phyloP scores from a whole-genome alignment of 106 monocot species.

The Dendrobium huoshanense region DNA sequence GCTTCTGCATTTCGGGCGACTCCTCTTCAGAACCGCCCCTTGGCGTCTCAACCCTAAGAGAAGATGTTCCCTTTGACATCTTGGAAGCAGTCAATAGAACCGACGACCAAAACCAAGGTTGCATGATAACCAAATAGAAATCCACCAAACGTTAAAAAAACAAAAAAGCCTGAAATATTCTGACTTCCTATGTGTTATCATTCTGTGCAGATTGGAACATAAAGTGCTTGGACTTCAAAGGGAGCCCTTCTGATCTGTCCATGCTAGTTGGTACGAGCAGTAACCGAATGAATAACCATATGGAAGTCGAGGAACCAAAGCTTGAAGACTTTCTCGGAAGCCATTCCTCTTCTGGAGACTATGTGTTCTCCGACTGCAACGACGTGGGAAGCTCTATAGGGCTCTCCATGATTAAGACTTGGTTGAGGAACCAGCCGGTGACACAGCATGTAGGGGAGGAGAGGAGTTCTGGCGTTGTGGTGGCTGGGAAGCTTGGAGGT shows the following conservation, averaged over 20 bases:
- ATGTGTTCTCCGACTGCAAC: slow-evolving; percentile 37
- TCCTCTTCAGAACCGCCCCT: slow-evolving; percentile 30
- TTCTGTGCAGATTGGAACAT: slow-evolving; percentile 57
- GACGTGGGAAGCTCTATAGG: slow-evolving; percentile 36
- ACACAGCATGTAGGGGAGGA: slow-evolving; percentile 1
- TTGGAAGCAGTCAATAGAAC: slow-evolving; percentile 31
- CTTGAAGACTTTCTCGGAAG: slow-evolving; percentile 76
- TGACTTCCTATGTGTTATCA: not conserved
- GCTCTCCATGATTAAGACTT: slow-evolving; percentile 85
- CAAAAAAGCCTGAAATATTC: not conserved
- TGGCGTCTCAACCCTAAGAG: slow-evolving; percentile 27
- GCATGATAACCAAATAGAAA: not conserved
- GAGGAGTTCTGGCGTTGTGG: not conserved
- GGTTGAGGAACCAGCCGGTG: slow-evolving; percentile 61
- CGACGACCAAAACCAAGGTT: slow-evolving; percentile 41
- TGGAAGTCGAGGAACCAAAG: slow-evolving; percentile 52
- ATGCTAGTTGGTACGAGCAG: slow-evolving; percentile 70
- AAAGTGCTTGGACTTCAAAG: slow-evolving; percentile 49
- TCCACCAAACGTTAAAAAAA: too few relatives aligned
- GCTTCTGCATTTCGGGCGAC: slow-evolving; percentile 28
- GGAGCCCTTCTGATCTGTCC: slow-evolving; percentile 55
- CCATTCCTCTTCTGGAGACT: slow-evolving; percentile 32
- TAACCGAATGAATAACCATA: slow-evolving; percentile 13
- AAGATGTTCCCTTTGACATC: slow-evolving; percentile 47
- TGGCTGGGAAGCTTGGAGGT: not conserved